Conservation (phyloP, 495 filamentous ascomycete species). For the Penicillium macrosclerotiorum region DNA sequence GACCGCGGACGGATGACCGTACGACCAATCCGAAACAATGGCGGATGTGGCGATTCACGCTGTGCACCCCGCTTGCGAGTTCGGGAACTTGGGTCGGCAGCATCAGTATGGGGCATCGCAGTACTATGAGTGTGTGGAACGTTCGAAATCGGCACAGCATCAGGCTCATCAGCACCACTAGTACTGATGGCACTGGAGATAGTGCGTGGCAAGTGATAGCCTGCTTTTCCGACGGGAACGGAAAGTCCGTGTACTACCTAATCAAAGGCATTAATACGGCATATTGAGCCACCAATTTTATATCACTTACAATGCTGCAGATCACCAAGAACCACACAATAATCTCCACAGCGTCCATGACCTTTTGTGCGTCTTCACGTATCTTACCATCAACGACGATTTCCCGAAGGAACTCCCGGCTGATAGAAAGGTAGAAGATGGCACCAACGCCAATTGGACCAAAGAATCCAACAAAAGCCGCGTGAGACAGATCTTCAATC, state of each 20-base stretch:
- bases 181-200: slow-evolving; percentile 59
- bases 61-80: slow-evolving; percentile 23
- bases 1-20: slow-evolving; percentile 36
- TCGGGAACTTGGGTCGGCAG: slow-evolving; percentile 15
- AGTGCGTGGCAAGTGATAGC: slow-evolving; percentile 74
- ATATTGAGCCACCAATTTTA: too few relatives aligned
- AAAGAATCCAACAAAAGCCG: slow-evolving; percentile 87
- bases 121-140: slow-evolving; percentile 36
- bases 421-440: slow-evolving; percentile 84
- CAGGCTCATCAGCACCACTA: slow-evolving; percentile 29
- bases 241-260: slow-evolving; percentile 85
- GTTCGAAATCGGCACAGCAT: slow-evolving; percentile 31
- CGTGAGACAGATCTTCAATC: slow-evolving; percentile 70
- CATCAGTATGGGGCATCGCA: slow-evolving; percentile 24
- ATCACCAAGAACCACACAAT: slow-evolving; percentile 86
- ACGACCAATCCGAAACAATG: slow-evolving; percentile 52
- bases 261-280: too few relatives aligned
- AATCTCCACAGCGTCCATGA: slow-evolving; percentile 63
- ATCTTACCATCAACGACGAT: slow-evolving; percentile 57
- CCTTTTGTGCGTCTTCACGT: slow-evolving; percentile 61
- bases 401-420: slow-evolving; percentile 59
- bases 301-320: slow-evolving; percentile 76
- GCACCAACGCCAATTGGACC: slow-evolving; percentile 93
- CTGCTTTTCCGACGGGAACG: slow-evolving; percentile 80
- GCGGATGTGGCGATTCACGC: slow-evolving; percentile 33